phyloP scores from a whole-genome alignment of 192 early-diverging fungal species.

The Piromyces finnis region DNA sequence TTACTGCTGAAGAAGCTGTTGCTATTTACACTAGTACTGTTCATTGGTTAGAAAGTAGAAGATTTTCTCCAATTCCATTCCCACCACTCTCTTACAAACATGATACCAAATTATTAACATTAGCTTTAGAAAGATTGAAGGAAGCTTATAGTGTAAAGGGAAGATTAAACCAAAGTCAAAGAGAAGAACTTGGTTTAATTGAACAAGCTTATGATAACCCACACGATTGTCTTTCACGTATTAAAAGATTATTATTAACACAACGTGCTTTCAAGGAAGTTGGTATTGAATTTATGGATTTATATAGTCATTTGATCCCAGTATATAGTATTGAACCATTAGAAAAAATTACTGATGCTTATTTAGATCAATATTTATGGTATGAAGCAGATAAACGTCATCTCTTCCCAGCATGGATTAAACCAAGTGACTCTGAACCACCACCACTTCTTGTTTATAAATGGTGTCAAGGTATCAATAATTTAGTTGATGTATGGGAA shows the following conservation, averaged over 20 bases:
- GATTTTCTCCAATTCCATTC: constrained; percentile 96
- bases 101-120: constrained; percentile 91
- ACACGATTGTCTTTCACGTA: constrained; percentile 57
- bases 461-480: constrained; percentile 96
- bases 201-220: constrained; percentile 98
- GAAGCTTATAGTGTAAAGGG: constrained; percentile 91
- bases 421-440: constrained; percentile 91
- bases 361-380: constrained; percentile 98
- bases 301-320: constrained; percentile 89
- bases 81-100: constrained; percentile 99
- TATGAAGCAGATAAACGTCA: constrained; percentile 96
- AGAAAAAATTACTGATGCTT: constrained; percentile 99
- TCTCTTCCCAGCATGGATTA: constrained; percentile 98
- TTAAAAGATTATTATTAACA: constrained; percentile 89
- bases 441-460: constrained; percentile 95
- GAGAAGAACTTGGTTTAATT: constrained; percentile 93
- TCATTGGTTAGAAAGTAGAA: constrained; percentile 94
- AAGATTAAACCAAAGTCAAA: constrained; percentile 83
- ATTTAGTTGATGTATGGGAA: constrained; percentile 89
- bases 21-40: constrained; percentile 95
- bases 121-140: constrained; percentile 86
- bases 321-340: constrained; percentile 97
- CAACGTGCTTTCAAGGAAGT: constrained; percentile 99
- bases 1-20: constrained; percentile 92
- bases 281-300: constrained; percentile 98